A percentile compares a stretch with the other conserved stretches of the same genome.
phyloP scores from a whole-genome alignment of 2,329 filamentous ascomycete genomes.

The Fusarium sp. region DNA sequence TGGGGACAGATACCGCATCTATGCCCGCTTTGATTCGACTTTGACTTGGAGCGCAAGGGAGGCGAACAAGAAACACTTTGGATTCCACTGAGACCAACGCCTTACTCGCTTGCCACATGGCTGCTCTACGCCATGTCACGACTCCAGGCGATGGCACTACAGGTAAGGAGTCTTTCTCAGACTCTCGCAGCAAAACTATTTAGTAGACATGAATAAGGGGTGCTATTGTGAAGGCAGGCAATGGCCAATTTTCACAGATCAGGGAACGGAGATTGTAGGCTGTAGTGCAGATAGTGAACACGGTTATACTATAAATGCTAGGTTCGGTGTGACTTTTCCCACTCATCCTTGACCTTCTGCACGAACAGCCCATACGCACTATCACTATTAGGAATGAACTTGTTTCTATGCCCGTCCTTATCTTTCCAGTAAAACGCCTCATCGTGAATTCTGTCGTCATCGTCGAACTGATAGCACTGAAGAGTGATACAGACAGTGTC shows the following conservation, averaged over 20 bases:
- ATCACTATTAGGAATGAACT: neutral
- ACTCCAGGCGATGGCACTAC: neutral
- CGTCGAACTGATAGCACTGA: neutral
- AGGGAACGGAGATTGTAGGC: too few relatives aligned
- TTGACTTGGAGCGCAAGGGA: neutral
- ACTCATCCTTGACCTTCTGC: neutral
- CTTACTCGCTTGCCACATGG: neutral
- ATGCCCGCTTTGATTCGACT: neutral
- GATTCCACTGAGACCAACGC: neutral
- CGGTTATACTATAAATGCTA: neutral
- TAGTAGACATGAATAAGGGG: neutral
- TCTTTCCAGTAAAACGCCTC: neutral
- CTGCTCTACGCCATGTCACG: neutral
- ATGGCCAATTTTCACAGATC: too few relatives aligned
- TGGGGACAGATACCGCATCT: neutral
- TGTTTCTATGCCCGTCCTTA: rapidly evolving
- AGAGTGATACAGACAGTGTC: neutral
- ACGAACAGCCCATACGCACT: neutral
- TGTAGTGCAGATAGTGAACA: neutral
- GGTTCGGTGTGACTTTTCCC: neutral
- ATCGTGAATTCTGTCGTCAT: neutral
- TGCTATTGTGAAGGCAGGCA: neutral
- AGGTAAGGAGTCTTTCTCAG: neutral
- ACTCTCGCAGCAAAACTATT: neutral
- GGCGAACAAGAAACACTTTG: neutral